These are phyloP conservation scores for Arthrobotrys megalospora DNA, from an alignment of 2,329 filamentous ascomycete species.

Conservation along the genomic window DNA sequence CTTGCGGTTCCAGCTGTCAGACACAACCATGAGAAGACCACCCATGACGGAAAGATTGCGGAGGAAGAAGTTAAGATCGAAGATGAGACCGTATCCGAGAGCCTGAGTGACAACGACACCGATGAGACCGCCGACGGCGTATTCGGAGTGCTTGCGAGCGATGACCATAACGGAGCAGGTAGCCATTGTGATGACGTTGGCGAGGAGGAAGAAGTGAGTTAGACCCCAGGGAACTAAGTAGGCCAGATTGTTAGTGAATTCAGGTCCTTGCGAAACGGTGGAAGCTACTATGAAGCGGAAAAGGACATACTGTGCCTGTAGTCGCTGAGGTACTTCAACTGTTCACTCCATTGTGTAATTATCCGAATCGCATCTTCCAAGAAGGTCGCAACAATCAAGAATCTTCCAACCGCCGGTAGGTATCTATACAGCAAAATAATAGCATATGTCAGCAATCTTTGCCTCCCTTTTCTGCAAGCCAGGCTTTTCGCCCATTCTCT, in stretches of 20 bases:
- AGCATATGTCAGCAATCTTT: slow-evolving; percentile 63
- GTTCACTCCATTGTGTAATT: slow-evolving; percentile 96
- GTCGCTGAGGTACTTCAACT: slow-evolving; percentile 91
- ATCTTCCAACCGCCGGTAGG: slow-evolving; percentile 93
- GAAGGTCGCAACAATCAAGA: slow-evolving; percentile 98
- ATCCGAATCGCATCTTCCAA: slow-evolving; percentile 96
- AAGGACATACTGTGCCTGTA: slow-evolving; percentile 88
- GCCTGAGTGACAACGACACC: slow-evolving; percentile 93
- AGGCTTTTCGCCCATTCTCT: background rate
- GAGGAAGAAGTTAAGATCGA: slow-evolving; percentile 99
- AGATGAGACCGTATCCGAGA: slow-evolving; percentile 96
- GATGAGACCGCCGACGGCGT: slow-evolving; percentile 90
- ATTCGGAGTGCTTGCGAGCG: slow-evolving; percentile 90
- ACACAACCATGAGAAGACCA: slow-evolving; percentile 96
- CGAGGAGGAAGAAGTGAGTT: slow-evolving; percentile 91
- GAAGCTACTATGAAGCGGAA: background rate
- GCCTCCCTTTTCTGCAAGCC: slow-evolving; percentile 62
- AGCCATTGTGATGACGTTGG: slow-evolving; percentile 91
- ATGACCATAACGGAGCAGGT: slow-evolving; percentile 88
- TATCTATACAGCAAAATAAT: slow-evolving; percentile 74
- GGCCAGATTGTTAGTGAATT: slow-evolving; percentile 59
- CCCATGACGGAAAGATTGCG: slow-evolving; percentile 98
- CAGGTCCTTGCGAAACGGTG: background rate
- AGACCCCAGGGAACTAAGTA: slow-evolving; percentile 83
- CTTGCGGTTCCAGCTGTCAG: slow-evolving; percentile 98